A percentile compares a stretch with the other conserved stretches of the same genome.
Evolutionary conservation across 169 alveolate genomes (phyloP).

Genomic region (Plasmodium malariae): DNA sequence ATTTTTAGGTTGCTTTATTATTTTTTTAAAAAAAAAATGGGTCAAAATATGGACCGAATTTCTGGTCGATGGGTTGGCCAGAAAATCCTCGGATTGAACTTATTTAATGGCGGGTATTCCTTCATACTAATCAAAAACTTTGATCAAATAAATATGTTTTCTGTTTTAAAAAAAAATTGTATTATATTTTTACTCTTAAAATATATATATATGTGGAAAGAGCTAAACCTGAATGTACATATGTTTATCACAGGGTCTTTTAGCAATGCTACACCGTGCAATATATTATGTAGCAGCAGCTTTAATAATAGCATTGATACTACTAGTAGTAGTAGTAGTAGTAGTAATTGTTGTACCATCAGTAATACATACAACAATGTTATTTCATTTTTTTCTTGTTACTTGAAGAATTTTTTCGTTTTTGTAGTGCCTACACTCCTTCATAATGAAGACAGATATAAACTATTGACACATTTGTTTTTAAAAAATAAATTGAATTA

Average conservation of each 20-base stretch:
- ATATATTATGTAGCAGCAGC: not conserved
- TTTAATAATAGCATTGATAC: not conserved
- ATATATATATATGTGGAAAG: constrained; percentile 56
- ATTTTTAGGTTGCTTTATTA: not conserved
- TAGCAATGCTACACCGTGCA: not conserved
- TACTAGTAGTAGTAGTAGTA: not conserved
- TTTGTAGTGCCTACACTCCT: constrained; percentile 28
- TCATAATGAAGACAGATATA: constrained; percentile 13
- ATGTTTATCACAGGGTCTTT: constrained; percentile 12
- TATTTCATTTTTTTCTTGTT: constrained; percentile 1
- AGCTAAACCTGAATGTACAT: constrained; percentile 60
- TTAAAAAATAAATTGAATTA: constrained; percentile 15
- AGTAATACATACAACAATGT: not conserved
- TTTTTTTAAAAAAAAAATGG: not conserved
- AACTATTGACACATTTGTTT: constrained; percentile 17
- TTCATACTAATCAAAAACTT: constrained; percentile 52
- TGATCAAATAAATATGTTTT: constrained; percentile 10
- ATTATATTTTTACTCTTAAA: constrained; percentile 44
- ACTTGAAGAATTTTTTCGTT: constrained; percentile 6
- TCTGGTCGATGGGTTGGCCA: not conserved
- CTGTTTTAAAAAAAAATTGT: constrained; percentile 29
- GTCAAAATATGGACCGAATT: not conserved
- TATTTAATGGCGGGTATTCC: constrained; percentile 55
- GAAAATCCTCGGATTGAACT: constrained; percentile 15
- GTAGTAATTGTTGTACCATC: not conserved